A percentile compares a stretch with the other conserved stretches of the same genome.
These are phyloP conservation scores for Naganishia vishniacii DNA, from an alignment of 768 basidiomycete species.

Conservation along the genomic window DNA sequence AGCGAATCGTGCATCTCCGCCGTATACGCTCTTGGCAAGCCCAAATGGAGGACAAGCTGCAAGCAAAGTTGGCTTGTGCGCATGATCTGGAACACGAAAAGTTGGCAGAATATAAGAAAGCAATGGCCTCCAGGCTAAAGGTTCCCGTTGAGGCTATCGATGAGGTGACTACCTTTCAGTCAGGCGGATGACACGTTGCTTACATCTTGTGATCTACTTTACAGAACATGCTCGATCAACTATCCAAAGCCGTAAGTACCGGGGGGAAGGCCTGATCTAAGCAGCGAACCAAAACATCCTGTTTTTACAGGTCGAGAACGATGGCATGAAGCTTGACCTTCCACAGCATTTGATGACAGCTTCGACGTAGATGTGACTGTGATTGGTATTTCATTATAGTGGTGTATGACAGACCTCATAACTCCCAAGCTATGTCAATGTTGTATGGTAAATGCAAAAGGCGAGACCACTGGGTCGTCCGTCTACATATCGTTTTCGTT, in stretches of 20 bases:
- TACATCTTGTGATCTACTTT: neutral
- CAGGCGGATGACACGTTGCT: constrained; percentile 15
- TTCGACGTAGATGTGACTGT: neutral
- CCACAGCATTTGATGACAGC: neutral
- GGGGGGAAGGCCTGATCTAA: too few relatives aligned
- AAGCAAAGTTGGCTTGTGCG: constrained; percentile 62
- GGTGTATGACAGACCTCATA: neutral
- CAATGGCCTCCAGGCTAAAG: constrained; percentile 81
- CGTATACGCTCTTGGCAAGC: constrained; percentile 78
- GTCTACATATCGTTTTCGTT: constrained; percentile 54
- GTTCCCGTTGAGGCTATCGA: constrained; percentile 83
- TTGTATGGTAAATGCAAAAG: constrained; percentile 12
- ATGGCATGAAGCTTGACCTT: constrained; percentile 30
- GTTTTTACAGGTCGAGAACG: constrained; percentile 33
- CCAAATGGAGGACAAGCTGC: constrained; percentile 68
- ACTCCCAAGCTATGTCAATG: neutral
- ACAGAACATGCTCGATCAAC: constrained; percentile 41
- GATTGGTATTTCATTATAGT: neutral
- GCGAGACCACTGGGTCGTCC: neutral
- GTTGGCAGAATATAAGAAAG: constrained; percentile 84
- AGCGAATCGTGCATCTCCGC: constrained; percentile 52
- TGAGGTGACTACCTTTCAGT: constrained; percentile 58
- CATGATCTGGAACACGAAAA: constrained; percentile 79
- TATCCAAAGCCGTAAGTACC: constrained; percentile 34
- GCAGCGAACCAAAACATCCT: too few relatives aligned